phyloP scores from a whole-genome alignment of 1,139 yeast species.

The Scheffersomyces quercinus region DNA sequence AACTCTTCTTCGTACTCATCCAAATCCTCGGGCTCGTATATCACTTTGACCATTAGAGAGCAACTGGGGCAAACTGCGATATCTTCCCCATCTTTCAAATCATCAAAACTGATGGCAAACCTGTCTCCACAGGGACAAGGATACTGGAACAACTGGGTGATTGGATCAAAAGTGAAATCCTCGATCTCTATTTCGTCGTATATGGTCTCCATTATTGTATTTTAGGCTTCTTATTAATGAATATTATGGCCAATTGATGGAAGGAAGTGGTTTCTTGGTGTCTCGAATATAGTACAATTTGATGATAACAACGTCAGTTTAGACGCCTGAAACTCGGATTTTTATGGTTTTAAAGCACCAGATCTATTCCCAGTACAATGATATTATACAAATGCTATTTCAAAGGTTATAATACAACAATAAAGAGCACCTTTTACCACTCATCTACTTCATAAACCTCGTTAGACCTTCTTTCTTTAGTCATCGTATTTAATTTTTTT shows the following conservation, averaged over 20 bases:
- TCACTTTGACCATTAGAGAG: conserved; percentile 88
- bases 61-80: conserved; percentile 97
- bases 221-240: background rate
- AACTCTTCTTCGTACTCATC: conserved; percentile 26
- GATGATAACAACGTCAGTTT: too few relatives aligned
- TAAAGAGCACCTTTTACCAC: background rate
- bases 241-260: background rate
- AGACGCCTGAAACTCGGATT: too few relatives aligned
- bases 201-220: conserved; percentile 50
- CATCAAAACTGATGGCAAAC: conserved; percentile 84
- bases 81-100: conserved; percentile 86
- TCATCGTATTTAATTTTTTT: background rate
- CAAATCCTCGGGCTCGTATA: conserved; percentile 65
- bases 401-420: background rate
- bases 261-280: background rate
- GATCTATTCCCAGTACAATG: too few relatives aligned
- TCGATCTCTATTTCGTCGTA: conserved; percentile 97
- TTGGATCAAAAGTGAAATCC: conserved; percentile 88
- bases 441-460: too few relatives aligned
- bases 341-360: too few relatives aligned
- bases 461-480: background rate
- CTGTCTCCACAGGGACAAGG: conserved; percentile 99
- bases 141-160: conserved; percentile 77
- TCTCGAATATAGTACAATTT: background rate
- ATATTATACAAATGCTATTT: too few relatives aligned